These are phyloP conservation scores for Gastrolobium bilobum DNA, from an alignment of 306 rosid species.

Conservation along the genomic window DNA sequence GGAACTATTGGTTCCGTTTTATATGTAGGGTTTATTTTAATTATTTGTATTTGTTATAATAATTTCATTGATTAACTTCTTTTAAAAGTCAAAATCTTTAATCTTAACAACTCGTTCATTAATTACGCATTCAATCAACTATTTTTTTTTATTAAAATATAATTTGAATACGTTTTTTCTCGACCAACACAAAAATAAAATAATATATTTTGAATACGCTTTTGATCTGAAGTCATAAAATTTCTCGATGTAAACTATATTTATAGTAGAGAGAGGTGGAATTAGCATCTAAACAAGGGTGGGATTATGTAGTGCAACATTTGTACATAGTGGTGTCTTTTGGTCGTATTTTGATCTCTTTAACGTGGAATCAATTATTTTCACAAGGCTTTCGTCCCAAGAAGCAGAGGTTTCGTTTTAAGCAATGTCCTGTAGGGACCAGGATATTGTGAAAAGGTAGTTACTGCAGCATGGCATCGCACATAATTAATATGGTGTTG, in stretches of 20 bases:
- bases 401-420: background rate
- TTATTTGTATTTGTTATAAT: background rate
- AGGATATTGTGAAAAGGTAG: background rate
- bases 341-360: constrained; percentile 7
- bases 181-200: background rate
- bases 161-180: background rate
- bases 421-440: background rate
- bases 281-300: too few relatives aligned
- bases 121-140: background rate
- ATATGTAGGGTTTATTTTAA: constrained; percentile 7
- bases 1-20: background rate
- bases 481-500: background rate
- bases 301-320: background rate
- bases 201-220: background rate
- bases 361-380: background rate
- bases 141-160: background rate
- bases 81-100: background rate
- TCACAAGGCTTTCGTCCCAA: background rate
- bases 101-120: background rate
- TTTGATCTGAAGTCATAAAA: background rate
- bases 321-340: background rate
- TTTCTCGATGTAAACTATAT: background rate
- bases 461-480: constrained; percentile 4
- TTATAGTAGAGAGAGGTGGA: too few relatives aligned
- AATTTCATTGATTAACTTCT: background rate